Base-by-base conservation (phyloP, 495 filamentous ascomycete species). In the Geoglossum glabrum region DNA sequence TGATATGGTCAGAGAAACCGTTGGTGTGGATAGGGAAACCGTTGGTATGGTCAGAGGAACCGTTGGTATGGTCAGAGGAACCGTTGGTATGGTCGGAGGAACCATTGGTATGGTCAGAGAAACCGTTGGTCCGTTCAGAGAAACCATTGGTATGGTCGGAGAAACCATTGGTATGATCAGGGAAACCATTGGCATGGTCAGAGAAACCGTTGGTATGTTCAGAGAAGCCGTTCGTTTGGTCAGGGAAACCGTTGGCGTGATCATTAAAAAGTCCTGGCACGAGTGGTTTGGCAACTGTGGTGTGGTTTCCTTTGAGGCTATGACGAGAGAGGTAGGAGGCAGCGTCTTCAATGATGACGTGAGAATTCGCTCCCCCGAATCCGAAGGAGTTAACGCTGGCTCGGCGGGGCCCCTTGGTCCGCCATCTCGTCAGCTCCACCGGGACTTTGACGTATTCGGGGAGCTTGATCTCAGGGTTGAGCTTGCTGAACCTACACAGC, bases 381-480 rank as follows among this genome's bases (percentile, higher is more conserved):
- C 81, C 80, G 55, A 81, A 84, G 5, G 73, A 78, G 60, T 82
- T 84, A n/a, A 85, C 72, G 36, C 76, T 80, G 0, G 71, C 75
- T 36, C 80, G 70, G 17, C 75, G 75, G 6, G 47, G 30, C 1
- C 3, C 9, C 9, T 36, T 51, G 15, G 17, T 27, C 10, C 64
- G 64, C 65, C 65, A 66, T 11, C 57, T 47, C 3, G 28, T 55
- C 9, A 47, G 5, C 26, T 59, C 27, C 8, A 50, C 58, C 0
- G 51, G 27, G 28, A 64, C n/a, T n/a, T n/a, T n/a, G n/a, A n/a
- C n/a, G n/a, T n/a, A n/a, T n/a, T n/a, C n/a, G n/a, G n/a, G n/a
- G n/a, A n/a, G n/a, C n/a, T n/a, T n/a, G n/a, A n/a, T n/a, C n/a
- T n/a, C n/a, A n/a, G n/a, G n/a, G n/a, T n/a, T n/a, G n/a, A n/a